These are phyloP conservation scores for Volvox africanus DNA, from an alignment of 139 green algal species.

Conservation along the genomic window DNA sequence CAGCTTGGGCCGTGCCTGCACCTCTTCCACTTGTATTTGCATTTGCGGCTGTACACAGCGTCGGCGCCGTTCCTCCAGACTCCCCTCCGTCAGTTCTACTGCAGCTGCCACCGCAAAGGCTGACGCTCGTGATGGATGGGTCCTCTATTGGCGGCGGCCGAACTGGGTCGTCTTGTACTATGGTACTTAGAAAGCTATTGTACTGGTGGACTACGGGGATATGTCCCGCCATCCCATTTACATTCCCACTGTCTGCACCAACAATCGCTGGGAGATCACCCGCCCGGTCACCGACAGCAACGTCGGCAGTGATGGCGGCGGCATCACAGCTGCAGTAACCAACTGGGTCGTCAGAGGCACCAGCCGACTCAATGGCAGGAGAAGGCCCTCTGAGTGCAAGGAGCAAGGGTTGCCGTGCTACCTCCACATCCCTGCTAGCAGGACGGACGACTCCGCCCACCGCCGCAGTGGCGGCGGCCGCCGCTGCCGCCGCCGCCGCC, in stretches of 20 bases:
- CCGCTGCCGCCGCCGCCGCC: background rate
- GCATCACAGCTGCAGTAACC: background rate
- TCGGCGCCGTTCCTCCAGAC: too few species aligned
- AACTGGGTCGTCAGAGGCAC: background rate
- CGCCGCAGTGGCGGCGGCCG: background rate
- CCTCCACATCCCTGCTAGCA: background rate
- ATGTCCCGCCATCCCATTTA: too few species aligned
- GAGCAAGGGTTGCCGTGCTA: background rate
- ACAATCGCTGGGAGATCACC: background rate
- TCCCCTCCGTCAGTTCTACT: too few species aligned
- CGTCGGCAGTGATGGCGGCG: background rate
- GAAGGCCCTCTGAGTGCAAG: background rate
- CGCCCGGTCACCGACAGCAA: background rate
- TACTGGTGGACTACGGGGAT: too few species aligned
- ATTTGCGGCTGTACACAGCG: too few species aligned
- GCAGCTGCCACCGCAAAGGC: too few species aligned
- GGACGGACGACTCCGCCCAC: too few species aligned
- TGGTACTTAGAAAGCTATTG: too few species aligned
- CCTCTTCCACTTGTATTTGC: too few species aligned
- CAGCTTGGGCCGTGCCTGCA: background rate
- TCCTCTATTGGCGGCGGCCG: too few species aligned
- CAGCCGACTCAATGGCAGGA: background rate
- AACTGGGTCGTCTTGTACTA: too few species aligned
- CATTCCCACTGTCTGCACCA: background rate
- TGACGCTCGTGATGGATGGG: too few species aligned